A percentile compares a stretch with the other conserved stretches of the same genome.
phyloP scores from a whole-genome alignment of 1,284 basidiomycete species.

The Fomitopsis schrenkii region DNA sequence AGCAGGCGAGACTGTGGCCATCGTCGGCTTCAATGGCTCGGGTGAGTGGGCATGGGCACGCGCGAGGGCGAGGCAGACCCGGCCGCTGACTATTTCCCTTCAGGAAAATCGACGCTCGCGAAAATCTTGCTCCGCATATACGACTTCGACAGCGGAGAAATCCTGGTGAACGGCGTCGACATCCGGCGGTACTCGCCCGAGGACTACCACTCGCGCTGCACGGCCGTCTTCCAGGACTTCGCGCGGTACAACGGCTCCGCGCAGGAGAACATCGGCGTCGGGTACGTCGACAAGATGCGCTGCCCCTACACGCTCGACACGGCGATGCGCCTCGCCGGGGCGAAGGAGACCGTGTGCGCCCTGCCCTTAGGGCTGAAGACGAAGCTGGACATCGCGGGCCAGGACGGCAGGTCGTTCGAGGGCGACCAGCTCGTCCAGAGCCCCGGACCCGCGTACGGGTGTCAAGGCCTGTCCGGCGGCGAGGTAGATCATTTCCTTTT shows the following conservation, averaged over 20 bases:
- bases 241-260: conserved; percentile 72
- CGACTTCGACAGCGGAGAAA: conserved; percentile 62
- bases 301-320: conserved; percentile 48
- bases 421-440: conserved; percentile 16
- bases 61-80: not conserved
- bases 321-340: conserved; percentile 65
- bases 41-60: conserved; percentile 38
- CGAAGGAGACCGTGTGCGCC: conserved; percentile 53
- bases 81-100: conserved; percentile 9
- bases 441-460: conserved; percentile 26
- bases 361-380: conserved; percentile 68
- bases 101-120: conserved; percentile 80
- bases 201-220: conserved; percentile 68
- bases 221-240: conserved; percentile 82
- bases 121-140: conserved; percentile 74
- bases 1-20: conserved; percentile 74
- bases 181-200: conserved; percentile 57
- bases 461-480: conserved; percentile 72
- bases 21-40: conserved; percentile 81
- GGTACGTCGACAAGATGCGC: conserved; percentile 56
- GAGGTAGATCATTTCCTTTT: conserved; percentile 44
- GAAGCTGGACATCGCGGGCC: conserved; percentile 55
- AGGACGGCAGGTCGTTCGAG: conserved; percentile 47
- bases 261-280: conserved; percentile 76
- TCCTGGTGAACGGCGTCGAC: conserved; percentile 66